Evolutionary conservation across 1,139 yeast genomes (phyloP).

Genomic region (Kluyveromyces marxianus): DNA sequence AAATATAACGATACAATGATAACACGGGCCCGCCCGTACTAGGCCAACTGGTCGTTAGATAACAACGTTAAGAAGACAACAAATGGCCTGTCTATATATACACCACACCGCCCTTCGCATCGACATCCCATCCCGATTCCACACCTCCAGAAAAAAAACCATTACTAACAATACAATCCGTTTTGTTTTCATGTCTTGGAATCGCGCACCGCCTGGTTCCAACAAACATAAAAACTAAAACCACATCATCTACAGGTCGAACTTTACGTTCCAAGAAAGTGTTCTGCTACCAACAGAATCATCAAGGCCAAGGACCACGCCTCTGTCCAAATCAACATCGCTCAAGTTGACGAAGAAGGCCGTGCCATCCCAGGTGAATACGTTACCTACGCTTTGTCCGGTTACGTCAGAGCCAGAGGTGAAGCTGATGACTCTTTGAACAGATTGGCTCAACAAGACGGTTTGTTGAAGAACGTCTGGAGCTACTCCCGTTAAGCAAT

Average conservation of each 20-base stretch:
- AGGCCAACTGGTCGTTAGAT: no score
- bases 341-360: conserved; percentile 90
- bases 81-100: no score
- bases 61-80: no score
- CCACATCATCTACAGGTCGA: conserved; percentile 62
- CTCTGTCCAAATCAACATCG: conserved; percentile 88
- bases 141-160: no score
- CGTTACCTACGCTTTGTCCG: conserved; percentile 95
- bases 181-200: no score
- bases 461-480: conserved; percentile 98
- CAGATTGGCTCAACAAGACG: conserved; percentile 99
- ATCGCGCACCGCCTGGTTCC: no score
- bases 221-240: no score
- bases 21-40: no score
- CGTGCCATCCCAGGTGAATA: conserved; percentile 86
- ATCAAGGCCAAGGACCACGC: conserved; percentile 99
- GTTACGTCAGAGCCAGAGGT: conserved; percentile 85
- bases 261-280: conserved; percentile 99
- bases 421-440: conserved; percentile 98
- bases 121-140: no score
- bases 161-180: no score
- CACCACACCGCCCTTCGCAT: no score
- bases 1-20: no score
- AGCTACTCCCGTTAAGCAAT: conserved; percentile 86
- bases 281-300: conserved; percentile 99